These are phyloP conservation scores for Colletotrichum kahawae DNA, from an alignment of 2,329 filamentous ascomycete genomes.

Conservation along the genomic window DNA sequence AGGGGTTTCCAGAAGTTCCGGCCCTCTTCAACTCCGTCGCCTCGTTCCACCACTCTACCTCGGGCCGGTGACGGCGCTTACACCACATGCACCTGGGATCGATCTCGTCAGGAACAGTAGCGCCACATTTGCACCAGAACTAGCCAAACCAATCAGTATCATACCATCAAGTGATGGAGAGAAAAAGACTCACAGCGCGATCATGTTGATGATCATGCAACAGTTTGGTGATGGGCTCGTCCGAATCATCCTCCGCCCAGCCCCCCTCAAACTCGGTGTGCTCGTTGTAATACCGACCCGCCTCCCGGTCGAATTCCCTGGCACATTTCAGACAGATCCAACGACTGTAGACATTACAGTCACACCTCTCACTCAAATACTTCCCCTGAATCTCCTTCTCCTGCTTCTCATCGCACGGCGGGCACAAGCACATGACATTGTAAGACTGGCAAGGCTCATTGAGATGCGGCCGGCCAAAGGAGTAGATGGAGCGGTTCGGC, in stretches of 20 bases:
- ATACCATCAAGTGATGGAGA: background rate
- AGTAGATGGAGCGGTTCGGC: background rate
- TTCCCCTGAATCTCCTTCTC: background rate
- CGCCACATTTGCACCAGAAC: conserved; percentile 20
- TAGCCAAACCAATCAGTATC: background rate
- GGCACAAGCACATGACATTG: conserved; percentile 19
- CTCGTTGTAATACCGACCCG: background rate
- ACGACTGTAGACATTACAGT: conserved; percentile 14
- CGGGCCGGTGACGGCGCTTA: conserved; percentile 9
- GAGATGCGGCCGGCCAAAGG: conserved; percentile 10
- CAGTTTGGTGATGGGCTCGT: background rate
- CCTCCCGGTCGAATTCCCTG: background rate
- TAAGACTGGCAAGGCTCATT: background rate
- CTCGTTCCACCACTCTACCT: conserved; percentile 9
- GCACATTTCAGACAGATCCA: conserved; percentile 15
- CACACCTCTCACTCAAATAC: conserved; percentile 10
- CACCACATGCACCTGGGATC: conserved; percentile 18
- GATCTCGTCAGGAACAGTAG: background rate
- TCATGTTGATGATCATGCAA: background rate
- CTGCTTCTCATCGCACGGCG: background rate
- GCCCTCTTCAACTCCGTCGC: background rate
- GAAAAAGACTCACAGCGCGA: background rate
- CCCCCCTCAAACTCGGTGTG: background rate
- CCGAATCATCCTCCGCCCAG: background rate
- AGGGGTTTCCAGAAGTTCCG: background rate